Evolutionary conservation across 1,139 yeast genomes (phyloP), one percentile per base, ranked within the genome.

Genomic region (Yamadazyma blattariae): DNA sequence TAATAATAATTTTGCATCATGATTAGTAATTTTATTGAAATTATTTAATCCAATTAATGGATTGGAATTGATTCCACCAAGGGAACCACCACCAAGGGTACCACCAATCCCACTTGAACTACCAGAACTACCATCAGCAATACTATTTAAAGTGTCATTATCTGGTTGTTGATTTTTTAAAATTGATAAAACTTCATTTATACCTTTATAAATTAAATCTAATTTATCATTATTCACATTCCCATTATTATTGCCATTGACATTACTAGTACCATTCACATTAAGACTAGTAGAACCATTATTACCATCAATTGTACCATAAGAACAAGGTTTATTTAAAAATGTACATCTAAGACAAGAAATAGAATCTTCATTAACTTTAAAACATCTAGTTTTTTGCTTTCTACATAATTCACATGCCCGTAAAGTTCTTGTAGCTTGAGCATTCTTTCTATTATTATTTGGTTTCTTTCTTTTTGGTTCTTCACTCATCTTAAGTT

Each of bases 351-450:
- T 53, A 26, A 79, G 56, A 53, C 88, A 81, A 4, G 76, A 63
- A 12, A 60, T 49, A 2, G 74, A 60, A 32, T 59, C 59, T 8
- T 65, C 69, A 14, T 66, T 57, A 1, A 77, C 64, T 31, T 78
- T 63, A 44, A 80, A 70, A 47, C 88, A 81, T 37, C 84, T 55
- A 1, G 86, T 79, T 55, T 81, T 81, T 50, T 77, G 84, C 42
- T 61, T 68, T 25, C 87, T 61, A 49, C 88, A 81, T 16, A 64
- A 54, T 4, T 67, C 70, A 51, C 88, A 81, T 0, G 88, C 88
- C 42, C 65, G 66, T 4, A 73, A 51, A 0, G 81, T 76, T 33
- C 85, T 50, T 1, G 77, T 63, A 0, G 69, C 67, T 46, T 60
- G 64, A 1, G 56, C 62, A 26, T 48, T 41, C 33, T 46, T 48